Conservation (phyloP, 2,329 filamentous ascomycete species). For the Cercospora citrullina region DNA sequence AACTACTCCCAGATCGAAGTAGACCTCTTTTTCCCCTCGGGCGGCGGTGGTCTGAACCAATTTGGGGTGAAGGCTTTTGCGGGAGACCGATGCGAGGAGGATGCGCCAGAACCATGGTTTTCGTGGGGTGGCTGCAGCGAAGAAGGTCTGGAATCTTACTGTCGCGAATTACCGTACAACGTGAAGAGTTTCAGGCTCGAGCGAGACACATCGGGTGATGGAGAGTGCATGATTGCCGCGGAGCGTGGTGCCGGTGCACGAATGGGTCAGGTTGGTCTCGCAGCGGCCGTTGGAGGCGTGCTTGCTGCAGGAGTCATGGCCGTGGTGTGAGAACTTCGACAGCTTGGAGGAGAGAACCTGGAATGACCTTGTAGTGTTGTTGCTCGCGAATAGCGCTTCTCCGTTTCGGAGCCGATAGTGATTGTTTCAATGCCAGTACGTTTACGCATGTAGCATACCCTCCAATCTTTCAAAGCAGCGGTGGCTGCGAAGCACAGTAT, state of each 20-base stretch:
- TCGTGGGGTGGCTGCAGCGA: neutral
- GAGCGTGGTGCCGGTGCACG: neutral
- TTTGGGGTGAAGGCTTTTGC: too few species aligned
- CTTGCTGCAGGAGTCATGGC: neutral
- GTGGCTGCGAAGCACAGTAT: neutral
- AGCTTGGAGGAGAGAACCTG: neutral
- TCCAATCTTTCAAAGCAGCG: too few species aligned
- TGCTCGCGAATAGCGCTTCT: neutral
- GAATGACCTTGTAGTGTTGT: neutral
- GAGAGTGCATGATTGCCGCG: neutral
- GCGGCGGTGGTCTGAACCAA: too few species aligned
- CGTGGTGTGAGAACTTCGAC: neutral
- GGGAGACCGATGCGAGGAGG: neutral
- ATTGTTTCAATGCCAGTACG: neutral
- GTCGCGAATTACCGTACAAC: slow-evolving; percentile 1
- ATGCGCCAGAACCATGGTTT: neutral
- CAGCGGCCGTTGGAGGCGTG: neutral
- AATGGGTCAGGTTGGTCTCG: neutral
- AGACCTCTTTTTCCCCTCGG: too few species aligned
- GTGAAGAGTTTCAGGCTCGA: slow-evolving; percentile 1
- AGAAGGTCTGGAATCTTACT: neutral
- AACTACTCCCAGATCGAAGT: slow-evolving; percentile 2
- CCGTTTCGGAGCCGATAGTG: neutral
- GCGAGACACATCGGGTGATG: neutral
- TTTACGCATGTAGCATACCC: neutral